Evolutionary conservation across 2,329 filamentous ascomycete genomes (phyloP).

Genomic region (Arthrinium phaeospermum): DNA sequence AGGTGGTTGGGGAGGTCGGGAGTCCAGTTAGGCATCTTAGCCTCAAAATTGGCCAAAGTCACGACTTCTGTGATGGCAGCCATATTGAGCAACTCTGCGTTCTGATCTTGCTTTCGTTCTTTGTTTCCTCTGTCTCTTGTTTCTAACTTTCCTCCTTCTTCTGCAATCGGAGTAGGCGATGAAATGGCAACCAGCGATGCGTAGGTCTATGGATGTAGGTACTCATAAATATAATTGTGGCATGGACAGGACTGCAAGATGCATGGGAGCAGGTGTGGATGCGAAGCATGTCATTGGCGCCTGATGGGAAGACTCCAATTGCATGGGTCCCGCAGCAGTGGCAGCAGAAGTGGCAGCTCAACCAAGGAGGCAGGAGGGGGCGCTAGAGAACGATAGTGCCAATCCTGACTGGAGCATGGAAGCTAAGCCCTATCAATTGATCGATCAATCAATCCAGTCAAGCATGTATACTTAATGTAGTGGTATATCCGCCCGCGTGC

Average conservation of each 20-base stretch:
- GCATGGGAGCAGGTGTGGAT: background rate
- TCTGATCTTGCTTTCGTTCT: background rate
- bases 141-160: background rate
- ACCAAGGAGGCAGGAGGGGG: background rate
- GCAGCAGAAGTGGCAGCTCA: no score
- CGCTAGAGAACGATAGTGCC: background rate
- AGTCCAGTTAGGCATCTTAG: slow-evolving; percentile 56
- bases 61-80: slow-evolving; percentile 43
- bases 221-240: background rate
- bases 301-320: background rate
- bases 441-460: background rate
- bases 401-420: background rate
- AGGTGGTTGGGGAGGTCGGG: slow-evolving; percentile 53
- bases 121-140: background rate
- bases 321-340: slow-evolving; percentile 5
- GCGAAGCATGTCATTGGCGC: slow-evolving; percentile 2
- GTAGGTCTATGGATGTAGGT: background rate
- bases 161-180: background rate
- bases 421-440: slow-evolving; percentile 9
- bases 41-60: slow-evolving; percentile 56
- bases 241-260: background rate
- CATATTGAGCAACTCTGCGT: background rate
- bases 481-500: background rate
- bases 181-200: background rate
- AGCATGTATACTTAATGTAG: no score